Base-by-base conservation (phyloP, 495 filamentous ascomycete genomes). In the Penicillium lividum region DNA sequence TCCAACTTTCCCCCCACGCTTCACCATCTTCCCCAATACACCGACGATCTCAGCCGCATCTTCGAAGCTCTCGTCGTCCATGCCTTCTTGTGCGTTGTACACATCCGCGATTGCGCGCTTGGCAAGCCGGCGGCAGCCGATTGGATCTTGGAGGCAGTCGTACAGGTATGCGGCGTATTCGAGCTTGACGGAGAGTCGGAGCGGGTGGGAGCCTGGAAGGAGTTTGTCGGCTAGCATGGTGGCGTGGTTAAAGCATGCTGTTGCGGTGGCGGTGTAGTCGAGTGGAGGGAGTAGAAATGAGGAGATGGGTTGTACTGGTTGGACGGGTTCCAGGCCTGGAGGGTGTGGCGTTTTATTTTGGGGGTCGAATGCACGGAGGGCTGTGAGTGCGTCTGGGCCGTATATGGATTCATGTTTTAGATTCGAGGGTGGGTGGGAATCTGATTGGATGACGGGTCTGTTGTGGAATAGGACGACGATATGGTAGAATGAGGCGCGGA, bases 381-480 rank as follows among this genome's bases (percentile, higher is more conserved):
- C 52, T 9, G 59, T 56, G 15, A 68, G 29, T 3, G 60, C 38
- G 8, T 70, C 67, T 25, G 60, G 42, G 11, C 57, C 59, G 34
- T 70, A 73, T 25, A 75, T 71, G 4, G 74, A 70, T 38, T 70
- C 47, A 58, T 66, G 60, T 47, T 62, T 60, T 53, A 62, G 50
- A 44, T 64, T 16, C 56, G 65, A 16, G 66, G 74, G 65, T 63
- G 73, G 56, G 9, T 68, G 58, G 51, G 78, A 73, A 18, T 78
- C 75, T 44, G 76, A 72, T 48, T 78, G 79, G 58, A 87, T 70
- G 5, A 80, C 75, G 8, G 86, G 86, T 49, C 86, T 77, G 73
- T 97, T 96, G 76, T 96, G 91, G 68, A 97, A 98, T 15, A 97
- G 82, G 51, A 96, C 96, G 68, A 96, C 97, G 57, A 98, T 91